Conservation (phyloP, 805 yeast species). For the Wickerhamiella sorbophila region DNA sequence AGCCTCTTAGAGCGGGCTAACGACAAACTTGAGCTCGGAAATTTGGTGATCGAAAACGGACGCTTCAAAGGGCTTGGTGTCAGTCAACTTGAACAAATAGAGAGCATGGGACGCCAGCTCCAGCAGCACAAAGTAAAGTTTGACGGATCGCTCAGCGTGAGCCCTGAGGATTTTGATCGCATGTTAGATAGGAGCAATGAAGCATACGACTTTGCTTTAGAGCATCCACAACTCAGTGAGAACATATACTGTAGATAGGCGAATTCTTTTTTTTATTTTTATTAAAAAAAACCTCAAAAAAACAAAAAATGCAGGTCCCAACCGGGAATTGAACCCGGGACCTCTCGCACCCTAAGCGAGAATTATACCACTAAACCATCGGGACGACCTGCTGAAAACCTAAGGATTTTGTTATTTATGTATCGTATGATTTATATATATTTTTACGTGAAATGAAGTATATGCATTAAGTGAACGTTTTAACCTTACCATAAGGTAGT, state of each 20-base stretch:
- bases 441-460: no score
- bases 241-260: slow-evolving; percentile 9
- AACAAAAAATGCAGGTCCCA: slow-evolving; percentile 7
- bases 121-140: slow-evolving; percentile 32
- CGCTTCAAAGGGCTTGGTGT: slow-evolving; percentile 20
- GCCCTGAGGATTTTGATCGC: slow-evolving; percentile 11
- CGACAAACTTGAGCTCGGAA: slow-evolving; percentile 65
- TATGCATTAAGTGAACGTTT: no score
- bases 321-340: slow-evolving; percentile 11
- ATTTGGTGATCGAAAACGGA: slow-evolving; percentile 57
- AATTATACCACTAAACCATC: slow-evolving; percentile 10
- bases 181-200: slow-evolving; percentile 16
- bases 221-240: slow-evolving; percentile 10
- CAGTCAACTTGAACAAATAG: slow-evolving; percentile 11
- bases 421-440: no score
- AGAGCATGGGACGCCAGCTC: slow-evolving; percentile 13
- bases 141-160: slow-evolving; percentile 15
- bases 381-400: slow-evolving; percentile 1
- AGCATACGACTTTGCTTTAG: slow-evolving; percentile 14
- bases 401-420: no score
- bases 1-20: slow-evolving; percentile 64
- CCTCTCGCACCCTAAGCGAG: slow-evolving; percentile 11
- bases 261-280: background rate
- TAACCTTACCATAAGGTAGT: no score
- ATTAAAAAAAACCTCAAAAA: background rate